A percentile compares a stretch with the other conserved stretches of the same genome.
These are phyloP conservation scores for Ophiostoma australiae DNA, from an alignment of 2,329 filamentous ascomycete species.

Conservation along the genomic window DNA sequence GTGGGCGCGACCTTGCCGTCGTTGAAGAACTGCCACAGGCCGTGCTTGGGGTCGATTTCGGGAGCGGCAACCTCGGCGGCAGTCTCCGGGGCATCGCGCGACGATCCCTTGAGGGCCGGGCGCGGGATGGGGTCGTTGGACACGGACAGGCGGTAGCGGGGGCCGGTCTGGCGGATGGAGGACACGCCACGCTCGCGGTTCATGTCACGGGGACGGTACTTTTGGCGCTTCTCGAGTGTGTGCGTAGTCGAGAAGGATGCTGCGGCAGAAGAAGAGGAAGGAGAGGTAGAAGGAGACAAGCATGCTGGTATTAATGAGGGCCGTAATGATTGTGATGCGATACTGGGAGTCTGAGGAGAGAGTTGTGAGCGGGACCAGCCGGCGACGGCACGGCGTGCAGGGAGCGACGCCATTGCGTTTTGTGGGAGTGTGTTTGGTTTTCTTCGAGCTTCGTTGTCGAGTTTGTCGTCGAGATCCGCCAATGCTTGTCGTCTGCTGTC, in stretches of 20 bases:
- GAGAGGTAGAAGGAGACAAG: neutral
- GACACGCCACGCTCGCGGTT: conserved; percentile 79
- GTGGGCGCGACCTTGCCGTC: conserved; percentile 61
- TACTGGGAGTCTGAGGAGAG: neutral
- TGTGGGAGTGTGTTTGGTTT: neutral
- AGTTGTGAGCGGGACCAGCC: conserved; percentile 9
- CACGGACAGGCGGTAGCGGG: conserved; percentile 68
- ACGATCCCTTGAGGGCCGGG: conserved; percentile 48
- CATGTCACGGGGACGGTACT: conserved; percentile 60
- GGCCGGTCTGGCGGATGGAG: conserved; percentile 70
- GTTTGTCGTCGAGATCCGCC: neutral
- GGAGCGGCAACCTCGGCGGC: conserved; percentile 39
- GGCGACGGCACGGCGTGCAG: conserved; percentile 11
- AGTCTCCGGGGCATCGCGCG: neutral
- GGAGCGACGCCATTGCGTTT: conserved; percentile 14
- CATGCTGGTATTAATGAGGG: neutral
- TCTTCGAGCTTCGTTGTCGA: neutral
- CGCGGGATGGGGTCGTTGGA: conserved; percentile 66
- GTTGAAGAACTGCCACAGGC: conserved; percentile 89
- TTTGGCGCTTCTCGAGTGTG: conserved; percentile 42
- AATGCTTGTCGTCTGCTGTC: neutral
- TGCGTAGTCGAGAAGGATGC: conserved; percentile 55
- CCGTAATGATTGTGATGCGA: conserved; percentile 14
- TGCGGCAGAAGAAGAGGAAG: conserved; percentile 24
- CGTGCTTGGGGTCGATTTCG: conserved; percentile 66